Evolutionary conservation across 2,329 filamentous ascomycete genomes (phyloP).

Genomic region (Pyricularia grisea): DNA sequence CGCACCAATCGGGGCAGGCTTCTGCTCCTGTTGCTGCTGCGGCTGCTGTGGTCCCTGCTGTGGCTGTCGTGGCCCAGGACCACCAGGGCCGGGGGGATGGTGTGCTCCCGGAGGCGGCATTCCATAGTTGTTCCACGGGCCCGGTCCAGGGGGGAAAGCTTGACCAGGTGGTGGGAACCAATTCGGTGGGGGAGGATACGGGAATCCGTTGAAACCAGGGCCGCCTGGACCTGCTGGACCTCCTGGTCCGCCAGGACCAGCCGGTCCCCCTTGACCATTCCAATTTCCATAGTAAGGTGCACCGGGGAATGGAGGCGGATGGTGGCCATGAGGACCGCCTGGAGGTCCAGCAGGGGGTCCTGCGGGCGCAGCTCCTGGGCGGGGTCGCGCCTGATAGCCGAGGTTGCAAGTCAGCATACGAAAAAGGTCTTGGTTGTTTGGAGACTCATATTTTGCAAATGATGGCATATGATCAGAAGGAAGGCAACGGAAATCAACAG

Average conservation of each 20-base stretch:
- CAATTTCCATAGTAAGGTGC: constrained; percentile 5
- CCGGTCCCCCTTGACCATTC: constrained; percentile 12
- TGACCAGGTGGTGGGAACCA: constrained; percentile 45
- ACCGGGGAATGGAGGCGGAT: constrained; percentile 1
- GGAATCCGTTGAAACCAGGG: constrained; percentile 51
- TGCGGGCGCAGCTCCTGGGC: constrained; percentile 7
- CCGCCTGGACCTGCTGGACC: constrained; percentile 9
- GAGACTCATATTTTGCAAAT: constrained; percentile 4
- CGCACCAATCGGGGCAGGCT: constrained; percentile 43
- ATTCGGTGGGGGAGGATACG: constrained; percentile 66
- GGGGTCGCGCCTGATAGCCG: constrained; percentile 15
- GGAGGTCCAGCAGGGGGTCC: constrained; percentile 13
- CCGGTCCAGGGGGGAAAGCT: constrained; percentile 52
- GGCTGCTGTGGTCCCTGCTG: constrained; percentile 16
- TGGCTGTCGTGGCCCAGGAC: constrained; percentile 18
- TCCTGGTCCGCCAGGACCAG: constrained; percentile 12
- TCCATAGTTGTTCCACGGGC: constrained; percentile 45
- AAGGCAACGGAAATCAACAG: constrained; percentile 99
- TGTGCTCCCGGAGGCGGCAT: constrained; percentile 45
- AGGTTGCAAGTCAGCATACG: constrained; percentile 2
- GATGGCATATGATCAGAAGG: constrained; percentile 68
- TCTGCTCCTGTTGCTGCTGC: constrained; percentile 23
- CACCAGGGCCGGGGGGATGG: constrained; percentile 10
- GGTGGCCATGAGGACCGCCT: background rate
- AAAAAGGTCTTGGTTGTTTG: background rate